phyloP scores from a whole-genome alignment of 192 early-diverging fungal genomes.

The Coemansia sp. region DNA sequence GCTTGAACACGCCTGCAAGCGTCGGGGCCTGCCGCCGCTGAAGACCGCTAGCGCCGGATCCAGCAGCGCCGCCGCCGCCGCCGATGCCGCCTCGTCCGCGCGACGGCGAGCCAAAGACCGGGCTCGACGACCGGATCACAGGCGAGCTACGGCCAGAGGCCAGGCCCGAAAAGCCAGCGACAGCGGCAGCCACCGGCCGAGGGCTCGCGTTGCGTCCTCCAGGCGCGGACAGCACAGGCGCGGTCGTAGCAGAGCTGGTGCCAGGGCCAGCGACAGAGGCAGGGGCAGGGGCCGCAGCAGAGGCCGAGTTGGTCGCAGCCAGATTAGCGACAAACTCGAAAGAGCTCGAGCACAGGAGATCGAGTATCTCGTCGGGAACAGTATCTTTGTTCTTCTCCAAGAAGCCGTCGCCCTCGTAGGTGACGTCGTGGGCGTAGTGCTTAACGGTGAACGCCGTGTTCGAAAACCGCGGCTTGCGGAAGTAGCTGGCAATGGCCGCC shows the following conservation, averaged over 20 bases:
- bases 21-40: slow-evolving; percentile 48
- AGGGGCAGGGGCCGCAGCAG: not conserved
- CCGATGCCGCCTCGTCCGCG: slow-evolving; percentile 4
- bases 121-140: slow-evolving; percentile 15
- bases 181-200: not conserved
- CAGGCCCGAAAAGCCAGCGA: not conserved
- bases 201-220: not conserved
- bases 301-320: slow-evolving; percentile 8
- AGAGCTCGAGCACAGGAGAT: slow-evolving; percentile 41
- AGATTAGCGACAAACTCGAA: slow-evolving; percentile 39
- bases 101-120: slow-evolving; percentile 8
- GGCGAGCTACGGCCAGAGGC: slow-evolving; percentile 20
- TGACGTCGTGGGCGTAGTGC: slow-evolving; percentile 94
- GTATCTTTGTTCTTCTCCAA: slow-evolving; percentile 99
- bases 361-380: slow-evolving; percentile 79
- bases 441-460: slow-evolving; percentile 85
- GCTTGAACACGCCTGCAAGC: slow-evolving; percentile 50
- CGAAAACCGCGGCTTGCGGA: slow-evolving; percentile 92
- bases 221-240: not conserved
- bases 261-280: slow-evolving; percentile 1
- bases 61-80: slow-evolving; percentile 3
- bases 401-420: slow-evolving; percentile 93
- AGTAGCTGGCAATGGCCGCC: slow-evolving; percentile 46
- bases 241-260: not conserved
- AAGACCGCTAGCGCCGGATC: slow-evolving; percentile 5